phyloP scores from a whole-genome alignment of 768 basidiomycete genomes.

The Russula olivacea region DNA sequence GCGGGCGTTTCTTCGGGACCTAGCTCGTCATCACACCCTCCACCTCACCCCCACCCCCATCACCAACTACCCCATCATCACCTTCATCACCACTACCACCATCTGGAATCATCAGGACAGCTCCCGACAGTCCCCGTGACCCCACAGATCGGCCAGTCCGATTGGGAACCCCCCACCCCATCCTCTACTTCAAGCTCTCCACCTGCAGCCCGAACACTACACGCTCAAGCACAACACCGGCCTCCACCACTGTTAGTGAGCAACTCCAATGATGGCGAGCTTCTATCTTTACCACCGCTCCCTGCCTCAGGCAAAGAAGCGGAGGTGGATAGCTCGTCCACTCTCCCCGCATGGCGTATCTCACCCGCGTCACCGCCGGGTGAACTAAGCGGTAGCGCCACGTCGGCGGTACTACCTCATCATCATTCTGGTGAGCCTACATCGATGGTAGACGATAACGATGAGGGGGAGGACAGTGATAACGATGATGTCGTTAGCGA shows the following conservation, averaged over 20 bases:
- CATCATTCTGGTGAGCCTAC: neutral
- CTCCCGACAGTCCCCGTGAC: constrained; percentile 4
- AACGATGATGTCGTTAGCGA: neutral
- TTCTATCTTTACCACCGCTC: neutral
- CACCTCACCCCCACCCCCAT: neutral
- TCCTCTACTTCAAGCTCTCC: constrained; percentile 4
- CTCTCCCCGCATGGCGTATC: constrained; percentile 6
- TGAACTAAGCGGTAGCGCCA: neutral
- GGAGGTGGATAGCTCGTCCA: neutral
- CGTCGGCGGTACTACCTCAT: neutral
- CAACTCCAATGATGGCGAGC: neutral
- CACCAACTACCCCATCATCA: neutral
- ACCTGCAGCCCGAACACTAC: neutral
- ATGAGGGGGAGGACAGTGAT: neutral
- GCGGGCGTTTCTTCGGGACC: neutral
- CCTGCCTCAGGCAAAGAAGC: neutral
- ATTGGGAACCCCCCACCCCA: constrained; percentile 1
- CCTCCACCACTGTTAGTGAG: neutral
- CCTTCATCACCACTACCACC: neutral
- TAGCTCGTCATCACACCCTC: neutral
- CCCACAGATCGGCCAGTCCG: neutral
- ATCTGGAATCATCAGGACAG: neutral
- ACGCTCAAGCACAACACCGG: neutral
- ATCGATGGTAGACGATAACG: neutral
- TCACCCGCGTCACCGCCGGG: constrained; percentile 8